Conservation (phyloP, 2,329 filamentous ascomycete species). For the Hawksworthiomyces lignivorus region DNA sequence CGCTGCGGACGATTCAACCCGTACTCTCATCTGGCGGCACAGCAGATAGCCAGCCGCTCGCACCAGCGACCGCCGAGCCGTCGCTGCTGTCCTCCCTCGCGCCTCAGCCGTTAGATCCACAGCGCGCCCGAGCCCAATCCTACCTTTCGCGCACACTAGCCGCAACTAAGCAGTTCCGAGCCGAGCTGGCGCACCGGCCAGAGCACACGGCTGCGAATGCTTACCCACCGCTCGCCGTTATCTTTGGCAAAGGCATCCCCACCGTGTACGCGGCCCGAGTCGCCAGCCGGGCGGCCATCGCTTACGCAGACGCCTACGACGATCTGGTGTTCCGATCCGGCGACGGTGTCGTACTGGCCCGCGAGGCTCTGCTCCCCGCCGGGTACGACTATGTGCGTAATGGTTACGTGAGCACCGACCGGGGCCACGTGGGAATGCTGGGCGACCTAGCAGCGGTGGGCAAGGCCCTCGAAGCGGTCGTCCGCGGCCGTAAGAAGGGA, state of each 20-base stretch:
- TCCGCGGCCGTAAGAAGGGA: conserved; percentile 59
- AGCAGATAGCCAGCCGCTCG: neutral
- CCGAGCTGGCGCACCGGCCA: conserved; percentile 58
- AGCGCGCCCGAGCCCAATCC: conserved; percentile 39
- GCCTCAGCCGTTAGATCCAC: too few species aligned
- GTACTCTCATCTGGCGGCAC: too few species aligned
- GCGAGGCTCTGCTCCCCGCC: conserved; percentile 74
- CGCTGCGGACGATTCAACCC: too few species aligned
- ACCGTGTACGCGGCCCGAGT: conserved; percentile 81
- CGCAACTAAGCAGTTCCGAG: conserved; percentile 66
- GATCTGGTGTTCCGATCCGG: conserved; percentile 79
- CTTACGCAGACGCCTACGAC: conserved; percentile 71
- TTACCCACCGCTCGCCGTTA: conserved; percentile 74
- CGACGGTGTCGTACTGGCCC: conserved; percentile 81
- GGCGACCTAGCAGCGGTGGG: conserved; percentile 80
- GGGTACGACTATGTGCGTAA: conserved; percentile 69
- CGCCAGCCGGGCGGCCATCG: conserved; percentile 62
- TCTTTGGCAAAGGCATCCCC: conserved; percentile 81
- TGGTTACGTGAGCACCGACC: conserved; percentile 69
- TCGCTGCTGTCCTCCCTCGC: too few species aligned
- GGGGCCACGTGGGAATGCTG: conserved; percentile 80
- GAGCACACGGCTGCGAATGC: conserved; percentile 54
- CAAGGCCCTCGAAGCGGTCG: conserved; percentile 60
- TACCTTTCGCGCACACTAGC: conserved; percentile 72
- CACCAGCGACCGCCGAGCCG: conserved; percentile 15